Conservation (phyloP, 257 asterid genomes). For the Jasminum sambac region DNA sequence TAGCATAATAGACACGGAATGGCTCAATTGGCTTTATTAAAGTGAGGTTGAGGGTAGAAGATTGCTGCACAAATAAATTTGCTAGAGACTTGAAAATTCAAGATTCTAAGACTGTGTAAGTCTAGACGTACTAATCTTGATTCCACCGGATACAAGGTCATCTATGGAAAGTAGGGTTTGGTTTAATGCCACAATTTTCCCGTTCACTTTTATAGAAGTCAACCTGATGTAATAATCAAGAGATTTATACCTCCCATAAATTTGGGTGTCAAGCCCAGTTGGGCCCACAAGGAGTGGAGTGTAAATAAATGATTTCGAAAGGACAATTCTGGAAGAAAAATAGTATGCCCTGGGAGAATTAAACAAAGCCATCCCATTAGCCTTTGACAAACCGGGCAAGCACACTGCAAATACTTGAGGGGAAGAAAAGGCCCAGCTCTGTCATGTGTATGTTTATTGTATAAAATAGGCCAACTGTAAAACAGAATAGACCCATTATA, state of each 20-base stretch:
- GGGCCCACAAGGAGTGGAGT: constrained; percentile 33
- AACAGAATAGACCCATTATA: too few relatives aligned
- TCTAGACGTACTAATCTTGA: constrained; percentile 30
- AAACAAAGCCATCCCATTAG: constrained; percentile 28
- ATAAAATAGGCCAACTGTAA: too few relatives aligned
- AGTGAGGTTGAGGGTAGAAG: constrained; percentile 22
- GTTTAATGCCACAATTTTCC: constrained; percentile 23
- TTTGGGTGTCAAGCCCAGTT: constrained; percentile 17
- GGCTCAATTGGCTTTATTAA: constrained; percentile 26
- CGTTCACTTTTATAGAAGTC: constrained; percentile 28
- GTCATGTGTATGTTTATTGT: too few relatives aligned
- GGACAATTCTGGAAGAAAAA: constrained; percentile 27
- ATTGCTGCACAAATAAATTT: constrained; percentile 27
- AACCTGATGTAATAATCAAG: constrained; percentile 38
- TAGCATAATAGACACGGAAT: constrained; percentile 19
- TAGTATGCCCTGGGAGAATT: constrained; percentile 33
- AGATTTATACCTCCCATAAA: constrained; percentile 26
- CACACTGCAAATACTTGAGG: constrained; percentile 35
- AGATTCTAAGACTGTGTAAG: constrained; percentile 25
- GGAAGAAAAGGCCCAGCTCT: constrained; percentile 29
- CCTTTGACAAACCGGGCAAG: constrained; percentile 30
- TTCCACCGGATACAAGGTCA: constrained; percentile 30
- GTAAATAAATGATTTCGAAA: constrained; percentile 27
- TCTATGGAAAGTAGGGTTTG: constrained; percentile 25
- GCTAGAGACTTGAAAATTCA: constrained; percentile 27